phyloP scores from a whole-genome alignment of 129 eudicot species.

The Flaveria robusta region DNA sequence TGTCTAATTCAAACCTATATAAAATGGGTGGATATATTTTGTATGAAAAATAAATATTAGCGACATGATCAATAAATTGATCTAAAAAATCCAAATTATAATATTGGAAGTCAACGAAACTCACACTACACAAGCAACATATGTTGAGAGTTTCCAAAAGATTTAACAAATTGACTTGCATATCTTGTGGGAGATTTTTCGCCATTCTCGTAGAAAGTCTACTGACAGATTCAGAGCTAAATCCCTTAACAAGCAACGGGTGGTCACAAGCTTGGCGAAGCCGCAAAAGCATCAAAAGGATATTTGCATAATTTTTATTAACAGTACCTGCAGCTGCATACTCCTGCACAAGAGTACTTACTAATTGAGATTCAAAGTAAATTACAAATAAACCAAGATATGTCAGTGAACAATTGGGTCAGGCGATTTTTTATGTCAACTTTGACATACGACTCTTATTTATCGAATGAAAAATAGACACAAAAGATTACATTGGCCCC shows the following conservation, averaged over 20 bases:
- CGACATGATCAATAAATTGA: not conserved
- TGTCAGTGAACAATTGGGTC: not conserved
- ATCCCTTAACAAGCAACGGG: slow-evolving; percentile 83
- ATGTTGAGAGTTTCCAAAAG: slow-evolving; percentile 61
- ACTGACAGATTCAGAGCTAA: slow-evolving; percentile 62
- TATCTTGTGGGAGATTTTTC: slow-evolving; percentile 57
- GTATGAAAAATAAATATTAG: not conserved
- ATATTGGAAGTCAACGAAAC: slow-evolving; percentile 29
- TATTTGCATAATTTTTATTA: slow-evolving; percentile 85
- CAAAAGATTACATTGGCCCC: too few relatives aligned
- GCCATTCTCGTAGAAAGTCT: slow-evolving; percentile 58
- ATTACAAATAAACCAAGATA: not conserved
- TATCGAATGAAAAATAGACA: too few relatives aligned
- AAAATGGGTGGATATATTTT: not conserved
- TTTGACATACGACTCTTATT: too few relatives aligned
- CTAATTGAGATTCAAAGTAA: not conserved
- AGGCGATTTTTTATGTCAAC: too few relatives aligned
- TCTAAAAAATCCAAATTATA: not conserved
- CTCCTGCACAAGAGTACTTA: slow-evolving; percentile 50
- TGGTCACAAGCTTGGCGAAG: slow-evolving; percentile 99
- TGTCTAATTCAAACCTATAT: not conserved
- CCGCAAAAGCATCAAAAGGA: slow-evolving; percentile 90
- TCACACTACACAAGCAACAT: slow-evolving; percentile 68
- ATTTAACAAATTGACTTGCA: slow-evolving; percentile 50
- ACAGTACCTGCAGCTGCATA: slow-evolving; percentile 97